Base-by-base conservation (phyloP, 768 basidiomycete genomes). In the Amanita muscaria region DNA sequence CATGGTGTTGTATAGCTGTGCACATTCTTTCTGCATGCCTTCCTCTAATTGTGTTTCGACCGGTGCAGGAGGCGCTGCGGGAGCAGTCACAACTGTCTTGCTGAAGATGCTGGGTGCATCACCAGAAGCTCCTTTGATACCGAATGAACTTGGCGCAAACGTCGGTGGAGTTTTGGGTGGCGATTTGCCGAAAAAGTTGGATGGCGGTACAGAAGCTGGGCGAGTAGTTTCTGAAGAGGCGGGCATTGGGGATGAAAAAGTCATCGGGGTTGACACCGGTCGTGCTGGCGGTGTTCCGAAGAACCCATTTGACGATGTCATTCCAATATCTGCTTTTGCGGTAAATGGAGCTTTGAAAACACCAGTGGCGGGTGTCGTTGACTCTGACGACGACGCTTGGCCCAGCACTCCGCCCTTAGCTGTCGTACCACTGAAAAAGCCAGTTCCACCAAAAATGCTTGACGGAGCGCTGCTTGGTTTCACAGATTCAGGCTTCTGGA, bases 1-100 rank as follows among this genome's bases (percentile, higher is more conserved):
- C 31, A 87, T 57, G 10, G 57, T 61, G 1, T 50, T 44, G 32
- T 80, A 65, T 25, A 90, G 64, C 25, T 67, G 36, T 2, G 57
- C 52, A 50, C 81, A 81, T 54, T 88, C 80, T 14, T 69, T 68
- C 53, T 86, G 83, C 74, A 90, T 76, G 8, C 81, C 79, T 43
- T 77, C 72, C 48, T 79, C 73, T 49, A 72, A 53, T 46, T 67
- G 48, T 2, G 31, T 34, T 11, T 44, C 43, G 10, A 34, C 8
- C 31, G 51, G 40, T 19, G 50, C 36, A 19, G 51, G 36, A 42
- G 50, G 36, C 14, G n/a, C n/a, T n/a, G 46, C 32, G 8, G 46
- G 40, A 22, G 38, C 50, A 7, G 55, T 43, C 9, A 47, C 42
- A n/a, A 53, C 49, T 16, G 45, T 39, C 22, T 44, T 42, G 40